Percentiles rank a stretch among this genome's conserved stretches.
These are phyloP conservation scores for Teunomyces funiuensis DNA, from an alignment of 805 yeast species.

Conservation along the genomic window DNA sequence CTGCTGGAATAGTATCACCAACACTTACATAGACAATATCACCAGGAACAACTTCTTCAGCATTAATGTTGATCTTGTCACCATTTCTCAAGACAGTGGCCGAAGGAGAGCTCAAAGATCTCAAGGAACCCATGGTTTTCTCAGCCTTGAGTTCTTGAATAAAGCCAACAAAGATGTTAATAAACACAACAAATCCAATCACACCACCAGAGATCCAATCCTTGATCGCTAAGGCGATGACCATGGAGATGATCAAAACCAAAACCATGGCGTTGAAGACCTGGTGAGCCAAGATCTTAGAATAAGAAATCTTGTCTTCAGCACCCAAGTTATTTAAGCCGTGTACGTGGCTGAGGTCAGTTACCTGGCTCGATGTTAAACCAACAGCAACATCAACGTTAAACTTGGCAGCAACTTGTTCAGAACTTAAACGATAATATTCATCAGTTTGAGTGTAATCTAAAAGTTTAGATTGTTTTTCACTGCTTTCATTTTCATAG, in stretches of 20 bases:
- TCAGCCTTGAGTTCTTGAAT: constrained; percentile 53
- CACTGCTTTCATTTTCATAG: constrained; percentile 18
- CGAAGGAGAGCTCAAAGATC: constrained; percentile 46
- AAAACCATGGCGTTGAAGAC: constrained; percentile 41
- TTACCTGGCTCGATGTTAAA: constrained; percentile 8
- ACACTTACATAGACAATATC: constrained; percentile 40
- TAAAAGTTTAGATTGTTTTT: constrained; percentile 13
- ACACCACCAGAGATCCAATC: constrained; percentile 47
- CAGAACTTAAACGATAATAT: constrained; percentile 17
- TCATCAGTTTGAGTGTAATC: constrained; percentile 5
- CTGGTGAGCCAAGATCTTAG: constrained; percentile 35
- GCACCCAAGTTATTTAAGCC: constrained; percentile 31
- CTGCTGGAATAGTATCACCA: constrained; percentile 47
- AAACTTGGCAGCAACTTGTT: constrained; percentile 17
- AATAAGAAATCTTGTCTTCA: constrained; percentile 26
- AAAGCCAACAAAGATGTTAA: constrained; percentile 51
- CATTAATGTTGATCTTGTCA: constrained; percentile 29
- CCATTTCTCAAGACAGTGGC: constrained; percentile 48
- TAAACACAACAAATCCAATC: constrained; percentile 44
- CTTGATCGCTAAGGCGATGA: constrained; percentile 36
- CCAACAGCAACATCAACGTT: constrained; percentile 17
- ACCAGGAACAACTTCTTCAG: constrained; percentile 48
- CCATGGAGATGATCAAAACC: constrained; percentile 36
- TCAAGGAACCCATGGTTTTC: constrained; percentile 49
- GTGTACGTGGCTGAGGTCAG: neutral